These are phyloP conservation scores for Lactifluus subvellereus DNA, from an alignment of 768 basidiomycete species.

Conservation along the genomic window DNA sequence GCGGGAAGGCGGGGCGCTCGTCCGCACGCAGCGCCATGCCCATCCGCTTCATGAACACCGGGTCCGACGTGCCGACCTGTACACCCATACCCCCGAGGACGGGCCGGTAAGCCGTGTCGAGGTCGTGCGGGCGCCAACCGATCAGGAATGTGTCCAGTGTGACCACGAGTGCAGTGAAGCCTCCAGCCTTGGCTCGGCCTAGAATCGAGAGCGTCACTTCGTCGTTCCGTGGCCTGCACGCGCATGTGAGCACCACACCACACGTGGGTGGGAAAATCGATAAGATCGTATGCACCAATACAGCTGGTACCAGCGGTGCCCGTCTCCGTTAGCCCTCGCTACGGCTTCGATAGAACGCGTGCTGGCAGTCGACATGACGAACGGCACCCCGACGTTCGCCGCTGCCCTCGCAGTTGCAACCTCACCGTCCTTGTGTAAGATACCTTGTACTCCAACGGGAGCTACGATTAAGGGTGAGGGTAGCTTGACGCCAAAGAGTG, in stretches of 20 bases:
- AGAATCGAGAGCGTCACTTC: constrained; percentile 63
- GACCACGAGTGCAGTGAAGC: constrained; percentile 62
- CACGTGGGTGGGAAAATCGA: no score
- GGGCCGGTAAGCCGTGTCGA: constrained; percentile 58
- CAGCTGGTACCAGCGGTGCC: constrained; percentile 73
- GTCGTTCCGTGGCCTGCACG: constrained; percentile 54
- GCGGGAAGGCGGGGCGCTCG: constrained; percentile 49
- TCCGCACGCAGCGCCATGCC: constrained; percentile 41
- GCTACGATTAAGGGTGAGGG: constrained; percentile 59
- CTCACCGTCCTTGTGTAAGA: constrained; percentile 67
- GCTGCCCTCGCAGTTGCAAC: constrained; percentile 64
- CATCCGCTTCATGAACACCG: constrained; percentile 64
- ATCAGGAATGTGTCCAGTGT: constrained; percentile 70
- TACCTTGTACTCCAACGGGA: constrained; percentile 67
- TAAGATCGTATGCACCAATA: constrained; percentile 51
- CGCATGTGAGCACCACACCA: not conserved
- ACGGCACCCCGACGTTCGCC: constrained; percentile 54
- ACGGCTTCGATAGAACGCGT: constrained; percentile 70
- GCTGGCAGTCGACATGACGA: constrained; percentile 71
- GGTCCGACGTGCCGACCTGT: constrained; percentile 67
- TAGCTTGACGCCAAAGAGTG: constrained; percentile 62
- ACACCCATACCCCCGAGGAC: constrained; percentile 58
- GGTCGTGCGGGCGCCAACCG: constrained; percentile 75
- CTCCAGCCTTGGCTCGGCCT: no score
- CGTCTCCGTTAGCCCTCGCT: constrained; percentile 60